Evolutionary conservation across 495 filamentous ascomycete genomes (phyloP), one percentile per base, ranked within the genome.

Genomic region (Delitschia confertaspora): DNA sequence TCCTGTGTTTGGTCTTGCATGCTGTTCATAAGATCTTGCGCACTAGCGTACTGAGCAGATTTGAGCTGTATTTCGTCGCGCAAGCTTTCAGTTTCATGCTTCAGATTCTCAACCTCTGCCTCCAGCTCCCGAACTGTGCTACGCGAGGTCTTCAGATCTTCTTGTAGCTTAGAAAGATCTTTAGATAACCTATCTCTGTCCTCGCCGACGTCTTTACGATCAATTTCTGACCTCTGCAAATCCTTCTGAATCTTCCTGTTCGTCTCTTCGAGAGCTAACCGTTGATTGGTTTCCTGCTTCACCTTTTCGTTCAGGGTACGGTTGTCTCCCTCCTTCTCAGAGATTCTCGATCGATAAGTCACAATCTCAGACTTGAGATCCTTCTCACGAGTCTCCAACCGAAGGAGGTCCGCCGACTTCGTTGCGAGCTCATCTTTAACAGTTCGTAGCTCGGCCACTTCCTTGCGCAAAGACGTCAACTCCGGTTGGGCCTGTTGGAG

Each of bases 1-100:
- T 98, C 91, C 2, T 80, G 69, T 2, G 79, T 80, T 62, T 98
- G 87, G 55, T 95, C 86, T 41, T 87, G 84, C 87, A 95, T 88
- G 55, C 83, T 93, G 44, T 78, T 77, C 63, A 95, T 80, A 32
- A 94, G 60, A 46, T 76, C 82, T 62, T 96, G 87, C 0, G 85
- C 85, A 53, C 75, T 89, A 21, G 75, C 75, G 53, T 89, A 82
- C 61, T 95, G 88, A n/a, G 79, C 80, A 0, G 76, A 76, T 68
- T 86, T 93, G 23, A 94, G 67, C 52, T 86, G 78, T 13, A 83
- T 73, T 40, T 96, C 89, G 34, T 95, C 87, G 23, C 76, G 72
- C 31, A 91, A 65, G n/a, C 70, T 68, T 1, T 65, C 69, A 4
- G 78, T 70, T 32, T 93, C 80, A 25, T 72, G 73, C 24, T 67